Conservation (phyloP, 257 asterid species). For the Primulina eburnea region DNA sequence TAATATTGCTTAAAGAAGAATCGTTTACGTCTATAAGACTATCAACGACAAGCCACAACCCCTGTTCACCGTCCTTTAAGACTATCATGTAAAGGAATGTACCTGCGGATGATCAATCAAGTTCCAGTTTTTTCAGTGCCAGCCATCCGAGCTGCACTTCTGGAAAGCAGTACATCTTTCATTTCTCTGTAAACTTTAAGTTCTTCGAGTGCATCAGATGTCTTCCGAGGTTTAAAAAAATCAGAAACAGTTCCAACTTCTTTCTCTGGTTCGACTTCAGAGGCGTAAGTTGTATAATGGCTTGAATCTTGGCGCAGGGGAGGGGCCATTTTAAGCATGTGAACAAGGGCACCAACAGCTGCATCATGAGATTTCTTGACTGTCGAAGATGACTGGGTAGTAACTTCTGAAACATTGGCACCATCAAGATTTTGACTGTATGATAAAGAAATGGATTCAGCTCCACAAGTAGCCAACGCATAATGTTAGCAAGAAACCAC, state of each 20-base stretch:
- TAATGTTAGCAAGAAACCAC: neutral
- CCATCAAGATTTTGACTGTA: slow-evolving; percentile 52
- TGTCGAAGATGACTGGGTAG: slow-evolving; percentile 45
- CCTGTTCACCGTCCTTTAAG: neutral
- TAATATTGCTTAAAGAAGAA: neutral
- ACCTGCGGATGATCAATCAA: slow-evolving; percentile 13
- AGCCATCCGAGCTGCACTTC: slow-evolving; percentile 42
- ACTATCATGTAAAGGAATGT: neutral
- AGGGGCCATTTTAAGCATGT: slow-evolving; percentile 88
- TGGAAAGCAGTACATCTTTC: slow-evolving; percentile 72
- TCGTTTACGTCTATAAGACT: neutral
- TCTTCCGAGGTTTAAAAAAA: slow-evolving; percentile 54
- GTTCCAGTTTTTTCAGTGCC: slow-evolving; percentile 32
- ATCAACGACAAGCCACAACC: neutral
- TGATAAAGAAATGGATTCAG: slow-evolving; percentile 12
- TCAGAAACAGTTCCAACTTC: slow-evolving; percentile 53
- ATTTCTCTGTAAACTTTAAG: slow-evolving; percentile 66
- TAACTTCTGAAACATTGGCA: slow-evolving; percentile 53
- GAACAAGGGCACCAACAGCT: slow-evolving; percentile 84
- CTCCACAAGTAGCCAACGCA: neutral
- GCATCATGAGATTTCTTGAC: slow-evolving; percentile 77
- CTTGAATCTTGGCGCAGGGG: slow-evolving; percentile 72
- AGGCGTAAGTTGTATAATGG: slow-evolving; percentile 36
- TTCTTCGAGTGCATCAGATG: slow-evolving; percentile 89
- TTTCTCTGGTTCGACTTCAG: slow-evolving; percentile 39